A percentile compares a stretch with the other conserved stretches of the same genome.
Evolutionary conservation across 352 stramenopile species (phyloP).

Genomic region (Phytophthora sansomeana): DNA sequence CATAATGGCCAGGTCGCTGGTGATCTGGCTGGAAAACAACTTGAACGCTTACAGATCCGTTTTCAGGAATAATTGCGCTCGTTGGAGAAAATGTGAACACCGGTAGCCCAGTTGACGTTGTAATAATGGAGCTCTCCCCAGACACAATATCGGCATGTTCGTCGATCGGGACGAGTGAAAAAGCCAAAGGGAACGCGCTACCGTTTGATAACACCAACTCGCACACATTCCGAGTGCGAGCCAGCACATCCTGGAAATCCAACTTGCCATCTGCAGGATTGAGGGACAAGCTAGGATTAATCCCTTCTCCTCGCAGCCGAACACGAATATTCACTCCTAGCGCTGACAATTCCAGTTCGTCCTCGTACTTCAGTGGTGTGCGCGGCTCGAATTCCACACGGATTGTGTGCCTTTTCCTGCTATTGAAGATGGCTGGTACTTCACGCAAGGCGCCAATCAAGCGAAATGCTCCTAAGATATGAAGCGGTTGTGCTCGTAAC

Average conservation of each 20-base stretch:
- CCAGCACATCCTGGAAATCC: slow-evolving; percentile 76
- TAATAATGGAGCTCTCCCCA: not conserved
- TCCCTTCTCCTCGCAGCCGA: slow-evolving; percentile 67
- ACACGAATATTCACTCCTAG: slow-evolving; percentile 42
- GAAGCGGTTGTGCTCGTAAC: slow-evolving; percentile 68
- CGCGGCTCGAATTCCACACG: slow-evolving; percentile 78
- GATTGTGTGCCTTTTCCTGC: slow-evolving; percentile 36
- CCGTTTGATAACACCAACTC: slow-evolving; percentile 72
- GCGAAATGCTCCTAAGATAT: slow-evolving; percentile 84
- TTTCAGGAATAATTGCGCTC: slow-evolving; percentile 63
- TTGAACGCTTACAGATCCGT: slow-evolving; percentile 60
- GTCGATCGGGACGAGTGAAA: slow-evolving; percentile 45
- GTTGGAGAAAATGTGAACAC: slow-evolving; percentile 77
- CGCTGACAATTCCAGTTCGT: slow-evolving; percentile 70
- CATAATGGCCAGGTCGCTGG: slow-evolving; percentile 66
- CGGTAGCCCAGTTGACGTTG: slow-evolving; percentile 39
- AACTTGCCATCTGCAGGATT: slow-evolving; percentile 62
- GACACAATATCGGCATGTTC: slow-evolving; percentile 2
- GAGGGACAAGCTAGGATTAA: slow-evolving; percentile 82
- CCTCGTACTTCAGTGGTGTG: slow-evolving; percentile 63
- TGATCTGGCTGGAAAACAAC: slow-evolving; percentile 73
- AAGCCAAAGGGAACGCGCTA: slow-evolving; percentile 70
- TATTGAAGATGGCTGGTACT: slow-evolving; percentile 25
- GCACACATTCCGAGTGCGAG: slow-evolving; percentile 48
- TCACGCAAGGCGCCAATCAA: slow-evolving; percentile 73